Conservation (phyloP, 441 rosid species). For the Geranium incanum region DNA sequence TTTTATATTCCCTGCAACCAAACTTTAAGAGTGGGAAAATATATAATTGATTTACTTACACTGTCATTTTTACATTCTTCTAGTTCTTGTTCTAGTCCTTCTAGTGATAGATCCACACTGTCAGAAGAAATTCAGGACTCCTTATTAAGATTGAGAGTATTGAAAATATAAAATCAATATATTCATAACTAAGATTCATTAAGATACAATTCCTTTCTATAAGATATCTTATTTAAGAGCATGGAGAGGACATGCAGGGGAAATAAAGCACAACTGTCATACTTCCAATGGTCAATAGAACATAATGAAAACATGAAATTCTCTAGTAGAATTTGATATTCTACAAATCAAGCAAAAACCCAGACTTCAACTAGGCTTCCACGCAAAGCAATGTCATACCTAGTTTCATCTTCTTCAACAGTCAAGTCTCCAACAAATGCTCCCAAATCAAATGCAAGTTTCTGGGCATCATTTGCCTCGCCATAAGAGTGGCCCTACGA, state of each 20-base stretch:
- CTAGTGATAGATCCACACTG: constrained; percentile 83
- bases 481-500: constrained; percentile 28
- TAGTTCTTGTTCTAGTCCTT: constrained; percentile 85
- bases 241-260: neutral
- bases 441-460: constrained; percentile 61
- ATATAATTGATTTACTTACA: constrained; percentile 34
- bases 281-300: neutral
- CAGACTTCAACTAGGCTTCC: neutral
- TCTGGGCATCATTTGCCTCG: constrained; percentile 32
- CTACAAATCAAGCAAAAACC: neutral
- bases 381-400: constrained; percentile 33
- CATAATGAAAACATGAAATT: neutral
- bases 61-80: constrained; percentile 84
- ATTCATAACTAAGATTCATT: constrained; percentile 3
- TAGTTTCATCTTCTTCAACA: constrained; percentile 68
- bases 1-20: neutral
- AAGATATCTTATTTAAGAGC: neutral
- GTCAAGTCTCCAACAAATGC: constrained; percentile 87
- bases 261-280: neutral
- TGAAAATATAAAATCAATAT: neutral
- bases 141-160: neutral
- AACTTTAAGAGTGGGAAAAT: constrained; percentile 1
- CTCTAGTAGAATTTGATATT: neutral
- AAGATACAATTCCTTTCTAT: constrained; percentile 1
- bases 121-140: constrained; percentile 7